These are phyloP conservation scores for Capsicum rhomboideum DNA, from an alignment of 257 asterid species.

Conservation along the genomic window DNA sequence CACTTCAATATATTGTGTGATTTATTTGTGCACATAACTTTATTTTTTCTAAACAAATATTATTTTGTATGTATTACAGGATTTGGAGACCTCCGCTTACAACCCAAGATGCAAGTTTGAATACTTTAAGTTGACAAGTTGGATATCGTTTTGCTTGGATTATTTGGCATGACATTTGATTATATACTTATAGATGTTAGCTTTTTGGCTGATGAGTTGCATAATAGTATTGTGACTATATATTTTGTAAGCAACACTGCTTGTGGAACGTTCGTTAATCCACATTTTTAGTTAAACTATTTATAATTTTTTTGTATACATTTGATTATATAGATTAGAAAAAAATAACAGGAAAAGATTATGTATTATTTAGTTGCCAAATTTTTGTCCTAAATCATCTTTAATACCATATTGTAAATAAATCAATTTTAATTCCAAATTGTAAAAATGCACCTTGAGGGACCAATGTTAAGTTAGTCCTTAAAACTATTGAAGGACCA, in stretches of 20 bases:
- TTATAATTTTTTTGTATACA: neutral
- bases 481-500: too few relatives aligned
- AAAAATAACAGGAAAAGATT: neutral
- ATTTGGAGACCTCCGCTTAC: neutral
- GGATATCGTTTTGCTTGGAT: neutral
- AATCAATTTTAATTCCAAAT: too few relatives aligned
- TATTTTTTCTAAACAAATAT: neutral
- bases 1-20: too few relatives aligned
- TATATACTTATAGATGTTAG: neutral
- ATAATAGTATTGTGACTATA: neutral
- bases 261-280: neutral
- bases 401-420: too few relatives aligned
- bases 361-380: neutral
- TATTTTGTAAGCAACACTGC: neutral
- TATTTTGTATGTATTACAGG: neutral
- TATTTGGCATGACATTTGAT: neutral
- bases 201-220: neutral
- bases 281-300: neutral
- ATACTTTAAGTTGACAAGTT: neutral
- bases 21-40: neutral
- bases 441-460: too few relatives aligned
- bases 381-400: too few relatives aligned
- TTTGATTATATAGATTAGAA: neutral
- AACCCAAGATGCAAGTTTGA: neutral
- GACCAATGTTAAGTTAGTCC: neutral